Evolutionary conservation across 345 rosid genomes (phyloP).

Genomic region (Turritis glabra): DNA sequence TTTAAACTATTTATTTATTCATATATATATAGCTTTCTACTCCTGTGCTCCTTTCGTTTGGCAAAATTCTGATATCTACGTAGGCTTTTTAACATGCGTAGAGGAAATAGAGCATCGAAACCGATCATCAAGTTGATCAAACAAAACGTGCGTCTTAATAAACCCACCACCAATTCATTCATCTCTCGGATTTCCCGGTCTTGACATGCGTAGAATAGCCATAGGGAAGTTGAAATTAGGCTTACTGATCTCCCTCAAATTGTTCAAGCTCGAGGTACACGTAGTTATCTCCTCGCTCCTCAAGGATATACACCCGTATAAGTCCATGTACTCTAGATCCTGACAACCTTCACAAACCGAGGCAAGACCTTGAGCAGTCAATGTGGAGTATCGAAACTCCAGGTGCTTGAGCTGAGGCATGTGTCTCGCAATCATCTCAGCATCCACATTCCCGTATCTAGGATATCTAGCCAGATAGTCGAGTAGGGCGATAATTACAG

Average conservation of each 20-base stretch:
- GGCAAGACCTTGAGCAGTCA: conserved; percentile 51
- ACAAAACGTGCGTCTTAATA: background rate
- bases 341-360: conserved; percentile 56
- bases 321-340: conserved; percentile 56
- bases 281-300: conserved; percentile 43
- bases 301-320: conserved; percentile 65
- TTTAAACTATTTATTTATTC: too few relatives aligned
- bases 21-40: too few relatives aligned
- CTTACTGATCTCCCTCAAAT: conserved; percentile 51
- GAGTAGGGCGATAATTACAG: conserved; percentile 51
- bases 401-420: conserved; percentile 60
- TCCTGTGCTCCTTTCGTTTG: too few relatives aligned
- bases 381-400: conserved; percentile 61
- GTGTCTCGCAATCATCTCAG: conserved; percentile 49
- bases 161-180: conserved; percentile 52
- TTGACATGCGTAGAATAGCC: conserved; percentile 52
- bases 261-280: conserved; percentile 43
- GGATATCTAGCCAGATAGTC: conserved; percentile 65
- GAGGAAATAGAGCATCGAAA: background rate
- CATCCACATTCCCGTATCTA: conserved; percentile 69
- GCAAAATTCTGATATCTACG: too few relatives aligned
- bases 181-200: conserved; percentile 58
- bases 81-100: too few relatives aligned
- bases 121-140: background rate
- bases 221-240: conserved; percentile 56